Conservation (phyloP, 169 alveolate species). For the Eimeria acervulina region DNA sequence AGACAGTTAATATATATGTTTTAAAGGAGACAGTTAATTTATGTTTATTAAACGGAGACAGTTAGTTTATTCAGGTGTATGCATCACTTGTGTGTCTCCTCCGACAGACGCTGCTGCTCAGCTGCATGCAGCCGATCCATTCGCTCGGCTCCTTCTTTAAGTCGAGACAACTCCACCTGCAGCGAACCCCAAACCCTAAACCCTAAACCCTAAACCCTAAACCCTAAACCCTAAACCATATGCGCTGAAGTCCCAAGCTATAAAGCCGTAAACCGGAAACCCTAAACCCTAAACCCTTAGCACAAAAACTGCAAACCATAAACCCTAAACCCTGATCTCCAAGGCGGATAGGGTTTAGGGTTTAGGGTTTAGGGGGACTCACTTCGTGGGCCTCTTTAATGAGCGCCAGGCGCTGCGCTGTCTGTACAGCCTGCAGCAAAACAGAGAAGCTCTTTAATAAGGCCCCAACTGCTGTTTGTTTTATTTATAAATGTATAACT, state of each 20-base stretch:
- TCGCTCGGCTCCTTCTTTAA: slow-evolving; percentile 8
- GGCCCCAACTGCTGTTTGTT: too few species aligned
- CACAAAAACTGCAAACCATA: not conserved
- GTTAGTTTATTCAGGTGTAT: too few species aligned
- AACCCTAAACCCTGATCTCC: not conserved
- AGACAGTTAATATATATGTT: too few species aligned
- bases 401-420: slow-evolving; percentile 23
- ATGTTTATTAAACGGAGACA: too few species aligned
- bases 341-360: too few species aligned
- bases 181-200: not conserved
- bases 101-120: slow-evolving; percentile 2
- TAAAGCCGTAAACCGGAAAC: not conserved
- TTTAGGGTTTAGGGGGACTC: not conserved
- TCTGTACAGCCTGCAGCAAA: slow-evolving; percentile 35
- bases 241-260: too few species aligned
- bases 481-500: too few species aligned
- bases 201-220: slow-evolving; percentile 28
- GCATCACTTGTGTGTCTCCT: slow-evolving; percentile 16
- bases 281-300: not conserved
- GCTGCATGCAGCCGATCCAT: slow-evolving; percentile 3
- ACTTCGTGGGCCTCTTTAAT: slow-evolving; percentile 54
- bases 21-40: too few species aligned
- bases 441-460: not conserved
- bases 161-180: slow-evolving; percentile 48
- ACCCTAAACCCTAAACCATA: not conserved